These are phyloP conservation scores for Cryphonectria carpinicola DNA, from an alignment of 2,329 filamentous ascomycete species.

Conservation along the genomic window DNA sequence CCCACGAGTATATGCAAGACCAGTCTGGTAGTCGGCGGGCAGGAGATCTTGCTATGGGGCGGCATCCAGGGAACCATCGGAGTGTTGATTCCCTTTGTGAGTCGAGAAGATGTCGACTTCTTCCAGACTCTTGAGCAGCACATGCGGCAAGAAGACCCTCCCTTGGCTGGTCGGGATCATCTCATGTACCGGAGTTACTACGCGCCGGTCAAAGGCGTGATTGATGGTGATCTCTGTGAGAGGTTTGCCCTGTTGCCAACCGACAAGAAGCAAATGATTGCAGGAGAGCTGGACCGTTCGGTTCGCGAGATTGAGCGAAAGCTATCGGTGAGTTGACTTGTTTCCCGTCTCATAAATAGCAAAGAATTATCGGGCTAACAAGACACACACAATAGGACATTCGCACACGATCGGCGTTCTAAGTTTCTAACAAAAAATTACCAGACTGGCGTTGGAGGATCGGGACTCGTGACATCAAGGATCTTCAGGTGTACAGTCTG, in stretches of 20 bases:
- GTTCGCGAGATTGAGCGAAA: constrained; percentile 95
- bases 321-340: constrained; percentile 64
- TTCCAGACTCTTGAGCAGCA: constrained; percentile 94
- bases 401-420: constrained; percentile 63
- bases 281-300: constrained; percentile 86
- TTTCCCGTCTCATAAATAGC: constrained; percentile 28
- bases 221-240: constrained; percentile 96
- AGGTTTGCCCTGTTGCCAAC: constrained; percentile 80
- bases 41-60: constrained; percentile 90
- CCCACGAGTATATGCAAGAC: constrained; percentile 90
- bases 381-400: constrained; percentile 48
- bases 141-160: constrained; percentile 82
- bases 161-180: constrained; percentile 89
- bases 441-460: constrained; percentile 23
- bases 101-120: constrained; percentile 93
- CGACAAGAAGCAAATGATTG: constrained; percentile 95
- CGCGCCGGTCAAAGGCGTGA: constrained; percentile 92
- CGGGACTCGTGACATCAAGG: constrained; percentile 13
- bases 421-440: constrained; percentile 32
- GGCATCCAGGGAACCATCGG: constrained; percentile 94
- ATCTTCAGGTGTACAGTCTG: constrained; percentile 23
- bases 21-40: constrained; percentile 85
- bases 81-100: constrained; percentile 88
- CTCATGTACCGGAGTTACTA: constrained; percentile 96
- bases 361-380: constrained; percentile 29